phyloP scores from a whole-genome alignment of 495 filamentous ascomycete species.

The Filosporella fistucella region DNA sequence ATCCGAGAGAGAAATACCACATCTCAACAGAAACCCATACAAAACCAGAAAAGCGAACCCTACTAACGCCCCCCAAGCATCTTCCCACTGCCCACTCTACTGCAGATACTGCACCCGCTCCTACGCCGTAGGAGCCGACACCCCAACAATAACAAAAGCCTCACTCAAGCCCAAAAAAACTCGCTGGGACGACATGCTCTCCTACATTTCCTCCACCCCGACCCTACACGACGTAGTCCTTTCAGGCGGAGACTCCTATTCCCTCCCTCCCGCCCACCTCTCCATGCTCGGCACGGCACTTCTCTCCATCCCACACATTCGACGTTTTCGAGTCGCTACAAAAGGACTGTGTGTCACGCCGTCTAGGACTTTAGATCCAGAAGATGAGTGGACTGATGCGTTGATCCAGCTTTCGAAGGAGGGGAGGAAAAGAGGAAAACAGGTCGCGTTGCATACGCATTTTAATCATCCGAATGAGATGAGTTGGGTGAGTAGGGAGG shows the following conservation, averaged over 20 bases:
- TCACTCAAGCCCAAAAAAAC: slow-evolving; percentile 34
- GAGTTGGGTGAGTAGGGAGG: slow-evolving; percentile 50
- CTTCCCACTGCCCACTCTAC: slow-evolving; percentile 53
- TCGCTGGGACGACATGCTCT: slow-evolving; percentile 41
- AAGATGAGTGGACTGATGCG: slow-evolving; percentile 46
- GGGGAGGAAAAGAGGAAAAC: slow-evolving; percentile 44
- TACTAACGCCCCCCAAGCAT: slow-evolving; percentile 36
- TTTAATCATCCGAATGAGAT: slow-evolving; percentile 59
- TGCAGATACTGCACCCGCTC: slow-evolving; percentile 57
- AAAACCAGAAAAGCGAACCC: no score
- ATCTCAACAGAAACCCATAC: no score
- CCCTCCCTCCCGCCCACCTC: slow-evolving; percentile 24
- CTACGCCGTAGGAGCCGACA: slow-evolving; percentile 48
- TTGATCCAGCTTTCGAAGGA: slow-evolving; percentile 42
- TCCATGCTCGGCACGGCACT: slow-evolving; percentile 19
- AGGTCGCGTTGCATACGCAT: slow-evolving; percentile 57
- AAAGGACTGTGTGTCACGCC: slow-evolving; percentile 53
- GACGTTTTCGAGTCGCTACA: slow-evolving; percentile 50
- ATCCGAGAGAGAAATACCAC: no score
- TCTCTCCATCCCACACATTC: slow-evolving; percentile 33
- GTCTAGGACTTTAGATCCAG: slow-evolving; percentile 39
- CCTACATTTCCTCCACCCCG: slow-evolving; percentile 45
- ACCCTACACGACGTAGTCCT: slow-evolving; percentile 49
- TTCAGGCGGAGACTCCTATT: slow-evolving; percentile 55
- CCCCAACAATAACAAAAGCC: slow-evolving; percentile 42